phyloP scores from a whole-genome alignment of 257 asterid genomes.

The Ophiorrhiza pumila region DNA sequence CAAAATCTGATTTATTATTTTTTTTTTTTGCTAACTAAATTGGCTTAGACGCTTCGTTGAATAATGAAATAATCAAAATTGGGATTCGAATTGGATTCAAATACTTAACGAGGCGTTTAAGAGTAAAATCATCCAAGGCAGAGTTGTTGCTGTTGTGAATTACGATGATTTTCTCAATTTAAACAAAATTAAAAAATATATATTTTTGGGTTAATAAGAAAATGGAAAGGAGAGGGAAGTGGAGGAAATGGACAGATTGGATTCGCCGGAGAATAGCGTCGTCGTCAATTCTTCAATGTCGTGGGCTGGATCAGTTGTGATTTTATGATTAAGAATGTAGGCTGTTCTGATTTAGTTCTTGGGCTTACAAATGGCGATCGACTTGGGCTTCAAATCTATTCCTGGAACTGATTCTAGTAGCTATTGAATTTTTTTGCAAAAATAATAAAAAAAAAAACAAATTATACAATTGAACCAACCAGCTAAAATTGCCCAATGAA shows the following conservation, averaged over 20 bases:
- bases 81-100: neutral
- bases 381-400: no score
- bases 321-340: no score
- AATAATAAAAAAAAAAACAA: no score
- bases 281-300: slow-evolving; percentile 1
- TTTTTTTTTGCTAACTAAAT: neutral
- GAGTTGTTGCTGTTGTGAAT: neutral
- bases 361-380: no score
- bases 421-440: no score
- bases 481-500: no score
- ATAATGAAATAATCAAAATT: slow-evolving; percentile 14
- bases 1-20: slow-evolving; percentile 6
- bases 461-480: no score
- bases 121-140: neutral
- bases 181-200: no score
- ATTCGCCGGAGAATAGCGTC: slow-evolving; percentile 33
- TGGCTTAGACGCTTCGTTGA: slow-evolving; percentile 25
- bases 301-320: neutral
- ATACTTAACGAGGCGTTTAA: slow-evolving; percentile 12
- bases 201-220: no score
- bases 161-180: slow-evolving; percentile 16
- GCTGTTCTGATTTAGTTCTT: no score
- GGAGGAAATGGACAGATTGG: slow-evolving; percentile 24
- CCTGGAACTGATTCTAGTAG: no score
- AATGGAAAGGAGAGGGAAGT: neutral